These are phyloP conservation scores for Metschnikowia colocasiae DNA, from an alignment of 805 yeast genomes.

Conservation along the genomic window DNA sequence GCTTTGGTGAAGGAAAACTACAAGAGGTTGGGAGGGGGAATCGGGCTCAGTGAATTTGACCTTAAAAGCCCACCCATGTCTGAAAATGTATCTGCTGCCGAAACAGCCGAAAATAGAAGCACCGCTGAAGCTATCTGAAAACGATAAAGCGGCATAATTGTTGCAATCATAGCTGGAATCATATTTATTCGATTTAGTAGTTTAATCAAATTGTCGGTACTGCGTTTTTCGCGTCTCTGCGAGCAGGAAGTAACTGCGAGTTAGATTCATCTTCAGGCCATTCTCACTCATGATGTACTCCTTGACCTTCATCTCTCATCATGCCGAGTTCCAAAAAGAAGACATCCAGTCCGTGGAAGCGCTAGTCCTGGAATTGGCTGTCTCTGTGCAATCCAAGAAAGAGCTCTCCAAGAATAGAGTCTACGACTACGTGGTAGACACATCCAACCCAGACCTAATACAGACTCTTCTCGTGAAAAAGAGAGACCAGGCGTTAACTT, in stretches of 20 bases:
- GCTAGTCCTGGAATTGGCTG: constrained; percentile 11
- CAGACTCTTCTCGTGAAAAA: constrained; percentile 11
- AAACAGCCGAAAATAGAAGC: background rate
- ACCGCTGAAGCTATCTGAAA: background rate
- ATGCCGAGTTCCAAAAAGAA: constrained; percentile 8
- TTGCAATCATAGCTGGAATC: background rate
- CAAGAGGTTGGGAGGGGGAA: constrained; percentile 41
- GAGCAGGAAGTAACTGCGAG: background rate
- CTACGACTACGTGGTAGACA: constrained; percentile 17
- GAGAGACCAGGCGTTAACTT: constrained; percentile 9
- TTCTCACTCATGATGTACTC: constrained; percentile 10
- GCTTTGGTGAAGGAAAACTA: constrained; percentile 33
- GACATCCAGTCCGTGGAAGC: constrained; percentile 12
- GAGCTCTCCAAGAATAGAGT: constrained; percentile 18
- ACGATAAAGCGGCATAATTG: background rate
- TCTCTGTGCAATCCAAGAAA: constrained; percentile 11
- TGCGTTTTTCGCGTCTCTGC: constrained; percentile 1
- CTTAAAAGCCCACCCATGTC: constrained; percentile 28
- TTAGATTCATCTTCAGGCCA: background rate
- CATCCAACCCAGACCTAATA: constrained; percentile 15
- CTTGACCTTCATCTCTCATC: constrained; percentile 19
- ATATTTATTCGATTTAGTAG: background rate
- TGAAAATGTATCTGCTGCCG: background rate
- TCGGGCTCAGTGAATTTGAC: constrained; percentile 57
- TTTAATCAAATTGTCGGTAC: background rate